Evolutionary conservation across 1,284 basidiomycete genomes (phyloP).

Genomic region (Heterobasidion irregulare): DNA sequence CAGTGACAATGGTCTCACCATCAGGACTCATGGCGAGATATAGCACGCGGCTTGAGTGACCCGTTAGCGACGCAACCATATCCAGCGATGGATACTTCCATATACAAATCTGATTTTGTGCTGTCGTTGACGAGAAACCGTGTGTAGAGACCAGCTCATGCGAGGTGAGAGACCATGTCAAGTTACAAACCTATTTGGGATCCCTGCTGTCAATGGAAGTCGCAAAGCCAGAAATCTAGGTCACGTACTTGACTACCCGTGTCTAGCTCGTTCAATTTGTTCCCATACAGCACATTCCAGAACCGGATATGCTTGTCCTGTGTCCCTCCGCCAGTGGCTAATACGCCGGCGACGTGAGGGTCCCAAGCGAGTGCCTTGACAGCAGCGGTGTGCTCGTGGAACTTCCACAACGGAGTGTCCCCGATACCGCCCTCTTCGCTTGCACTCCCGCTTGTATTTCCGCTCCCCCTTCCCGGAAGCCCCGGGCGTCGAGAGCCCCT

Average conservation of each 20-base stretch:
- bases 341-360: slow-evolving; percentile 85
- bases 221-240: neutral
- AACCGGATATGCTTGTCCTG: slow-evolving; percentile 97
- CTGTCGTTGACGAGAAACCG: slow-evolving; percentile 88
- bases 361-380: slow-evolving; percentile 99
- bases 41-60: slow-evolving; percentile 90
- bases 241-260: slow-evolving; percentile 83
- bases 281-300: slow-evolving; percentile 91
- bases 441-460: neutral
- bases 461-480: neutral
- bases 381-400: slow-evolving; percentile 93
- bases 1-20: slow-evolving; percentile 96
- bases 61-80: slow-evolving; percentile 91
- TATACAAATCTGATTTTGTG: slow-evolving; percentile 97
- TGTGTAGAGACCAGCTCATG: slow-evolving; percentile 98
- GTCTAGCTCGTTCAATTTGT: slow-evolving; percentile 79
- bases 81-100: slow-evolving; percentile 94
- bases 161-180: slow-evolving; percentile 93
- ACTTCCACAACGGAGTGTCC: slow-evolving; percentile 79
- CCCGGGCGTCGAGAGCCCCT: slow-evolving; percentile 47
- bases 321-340: slow-evolving; percentile 97
- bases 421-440: slow-evolving; percentile 24
- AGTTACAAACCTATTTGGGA: slow-evolving; percentile 79
- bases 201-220: neutral
- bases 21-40: slow-evolving; percentile 97